Evolutionary conservation across 768 basidiomycete genomes (phyloP).

Genomic region (Boletus tylopilopsis): DNA sequence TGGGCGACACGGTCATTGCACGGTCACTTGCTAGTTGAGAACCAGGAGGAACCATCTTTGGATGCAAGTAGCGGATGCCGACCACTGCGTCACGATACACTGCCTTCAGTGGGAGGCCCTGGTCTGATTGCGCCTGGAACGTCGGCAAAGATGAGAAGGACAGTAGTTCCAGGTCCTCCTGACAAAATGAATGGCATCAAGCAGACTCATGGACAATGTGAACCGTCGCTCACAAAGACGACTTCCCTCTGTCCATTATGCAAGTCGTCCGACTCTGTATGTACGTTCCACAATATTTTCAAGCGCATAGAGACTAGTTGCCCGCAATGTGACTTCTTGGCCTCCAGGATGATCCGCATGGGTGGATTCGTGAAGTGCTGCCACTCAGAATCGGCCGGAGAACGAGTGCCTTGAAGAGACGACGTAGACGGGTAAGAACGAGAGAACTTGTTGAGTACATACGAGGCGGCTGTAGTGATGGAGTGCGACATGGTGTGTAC

Average conservation of each 20-base stretch:
- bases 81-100: conserved; percentile 72
- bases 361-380: conserved; percentile 74
- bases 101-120: conserved; percentile 72
- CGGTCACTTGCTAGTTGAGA: conserved; percentile 29
- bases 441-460: conserved; percentile 62
- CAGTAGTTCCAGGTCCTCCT: conserved; percentile 79
- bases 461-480: conserved; percentile 57
- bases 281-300: conserved; percentile 62
- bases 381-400: conserved; percentile 51
- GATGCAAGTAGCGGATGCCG: conserved; percentile 71
- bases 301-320: conserved; percentile 62
- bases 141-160: conserved; percentile 53
- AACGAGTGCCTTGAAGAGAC: conserved; percentile 13
- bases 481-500: conserved; percentile 26
- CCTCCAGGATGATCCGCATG: conserved; percentile 60
- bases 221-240: conserved; percentile 52
- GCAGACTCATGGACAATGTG: neutral
- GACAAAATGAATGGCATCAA: conserved; percentile 7
- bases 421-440: conserved; percentile 47
- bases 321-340: conserved; percentile 45
- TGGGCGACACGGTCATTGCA: conserved; percentile 6
- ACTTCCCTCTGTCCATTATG: conserved; percentile 51
- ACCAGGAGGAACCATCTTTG: conserved; percentile 31
- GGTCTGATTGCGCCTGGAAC: conserved; percentile 33
- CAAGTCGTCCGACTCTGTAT: conserved; percentile 33